phyloP scores from a whole-genome alignment of 352 stramenopile species.

The Globisporangium mamillatum region DNA sequence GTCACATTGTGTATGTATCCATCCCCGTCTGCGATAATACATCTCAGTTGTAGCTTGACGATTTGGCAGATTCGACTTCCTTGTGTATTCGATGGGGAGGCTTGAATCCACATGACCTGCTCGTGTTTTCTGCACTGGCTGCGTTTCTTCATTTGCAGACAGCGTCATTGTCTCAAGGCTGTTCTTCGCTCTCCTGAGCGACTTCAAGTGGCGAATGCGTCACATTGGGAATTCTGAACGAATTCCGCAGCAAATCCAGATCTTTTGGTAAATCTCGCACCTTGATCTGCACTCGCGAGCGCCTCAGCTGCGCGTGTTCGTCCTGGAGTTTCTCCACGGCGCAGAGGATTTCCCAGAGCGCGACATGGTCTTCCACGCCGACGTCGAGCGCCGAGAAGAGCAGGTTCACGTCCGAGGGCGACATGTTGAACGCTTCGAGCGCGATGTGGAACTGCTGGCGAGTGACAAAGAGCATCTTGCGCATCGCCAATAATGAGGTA shows the following conservation, averaged over 20 bases:
- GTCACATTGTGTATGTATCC: background rate
- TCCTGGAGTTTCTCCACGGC: slow-evolving; percentile 44
- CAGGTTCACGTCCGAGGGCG: slow-evolving; percentile 48
- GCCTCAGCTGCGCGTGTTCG: slow-evolving; percentile 39
- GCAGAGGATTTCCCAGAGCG: slow-evolving; percentile 47
- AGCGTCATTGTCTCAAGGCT: background rate
- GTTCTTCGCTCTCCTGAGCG: background rate
- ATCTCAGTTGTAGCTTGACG: background rate
- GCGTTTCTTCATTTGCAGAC: background rate
- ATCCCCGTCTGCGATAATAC: background rate
- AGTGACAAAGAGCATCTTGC: slow-evolving; percentile 37
- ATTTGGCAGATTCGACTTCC: background rate
- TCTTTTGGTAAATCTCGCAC: slow-evolving; percentile 36
- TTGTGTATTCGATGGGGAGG: background rate
- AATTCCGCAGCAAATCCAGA: slow-evolving; percentile 30
- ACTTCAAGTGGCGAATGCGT: slow-evolving; percentile 10
- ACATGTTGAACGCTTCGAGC: slow-evolving; percentile 48
- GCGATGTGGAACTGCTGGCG: slow-evolving; percentile 59
- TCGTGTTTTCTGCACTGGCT: background rate
- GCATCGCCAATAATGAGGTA: slow-evolving; percentile 26
- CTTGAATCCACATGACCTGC: background rate
- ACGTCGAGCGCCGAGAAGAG: slow-evolving; percentile 61
- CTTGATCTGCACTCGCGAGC: slow-evolving; percentile 45
- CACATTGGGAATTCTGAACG: slow-evolving; percentile 12
- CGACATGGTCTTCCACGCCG: slow-evolving; percentile 43